Percentiles rank a stretch among this genome's conserved stretches.
phyloP scores from a whole-genome alignment of 768 basidiomycete species.

The Boletus pseudo-olivaceus region DNA sequence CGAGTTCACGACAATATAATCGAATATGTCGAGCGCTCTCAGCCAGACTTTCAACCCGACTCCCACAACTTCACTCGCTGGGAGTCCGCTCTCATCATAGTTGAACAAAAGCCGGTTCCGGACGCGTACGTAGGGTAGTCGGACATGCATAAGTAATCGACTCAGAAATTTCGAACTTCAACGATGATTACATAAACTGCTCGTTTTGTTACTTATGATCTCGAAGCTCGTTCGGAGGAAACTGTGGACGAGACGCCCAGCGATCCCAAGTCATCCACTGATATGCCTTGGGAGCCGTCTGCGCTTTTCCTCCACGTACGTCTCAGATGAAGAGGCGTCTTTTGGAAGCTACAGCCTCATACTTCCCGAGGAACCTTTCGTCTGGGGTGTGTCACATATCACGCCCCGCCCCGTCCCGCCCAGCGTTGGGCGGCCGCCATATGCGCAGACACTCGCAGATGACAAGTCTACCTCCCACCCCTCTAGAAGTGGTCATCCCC shows the following conservation, averaged over 20 bases:
- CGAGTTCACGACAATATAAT: neutral
- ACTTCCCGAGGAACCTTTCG: slow-evolving; percentile 60
- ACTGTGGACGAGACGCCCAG: neutral
- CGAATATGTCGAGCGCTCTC: neutral
- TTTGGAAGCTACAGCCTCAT: slow-evolving; percentile 60
- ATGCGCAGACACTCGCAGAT: slow-evolving; percentile 28
- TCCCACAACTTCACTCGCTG: neutral
- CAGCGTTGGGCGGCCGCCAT: slow-evolving; percentile 53
- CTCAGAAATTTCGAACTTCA: too few relatives aligned
- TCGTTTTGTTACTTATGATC: neutral
- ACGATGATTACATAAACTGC: neutral
- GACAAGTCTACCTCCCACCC: neutral
- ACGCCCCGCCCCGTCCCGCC: slow-evolving; percentile 52
- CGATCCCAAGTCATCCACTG: neutral
- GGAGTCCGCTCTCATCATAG: neutral
- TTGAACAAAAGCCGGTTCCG: too few relatives aligned
- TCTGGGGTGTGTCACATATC: slow-evolving; percentile 64
- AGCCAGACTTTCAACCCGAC: too few relatives aligned
- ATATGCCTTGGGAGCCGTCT: too few relatives aligned
- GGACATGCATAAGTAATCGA: too few relatives aligned
- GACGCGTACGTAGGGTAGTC: too few relatives aligned
- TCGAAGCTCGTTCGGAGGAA: neutral
- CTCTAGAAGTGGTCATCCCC: neutral
- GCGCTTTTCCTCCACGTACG: slow-evolving; percentile 5
- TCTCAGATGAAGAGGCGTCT: slow-evolving; percentile 19